phyloP scores from a whole-genome alignment of 208 protist genomes.

The Trypanosoma avium region DNA sequence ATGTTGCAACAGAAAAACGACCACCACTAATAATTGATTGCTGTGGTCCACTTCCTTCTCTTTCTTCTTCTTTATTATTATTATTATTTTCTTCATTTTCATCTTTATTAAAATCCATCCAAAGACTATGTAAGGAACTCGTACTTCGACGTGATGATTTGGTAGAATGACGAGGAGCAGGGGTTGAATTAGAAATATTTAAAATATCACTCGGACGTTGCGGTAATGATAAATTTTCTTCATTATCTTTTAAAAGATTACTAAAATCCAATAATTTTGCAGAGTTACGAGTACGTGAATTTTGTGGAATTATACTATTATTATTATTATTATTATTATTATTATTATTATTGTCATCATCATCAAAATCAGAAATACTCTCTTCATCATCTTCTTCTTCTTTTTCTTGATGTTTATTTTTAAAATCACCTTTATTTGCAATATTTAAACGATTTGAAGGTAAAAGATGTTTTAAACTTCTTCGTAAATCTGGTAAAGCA shows the following conservation, averaged over 20 bases:
- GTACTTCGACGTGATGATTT: neutral
- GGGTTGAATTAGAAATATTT: neutral
- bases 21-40: neutral
- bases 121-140: neutral
- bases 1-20: constrained; percentile 13
- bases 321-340: neutral
- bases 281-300: too few relatives aligned
- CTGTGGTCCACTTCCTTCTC: too few relatives aligned
- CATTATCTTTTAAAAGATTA: neutral
- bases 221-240: neutral
- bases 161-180: neutral
- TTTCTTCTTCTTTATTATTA: too few relatives aligned
- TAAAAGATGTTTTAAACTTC: constrained; percentile 45
- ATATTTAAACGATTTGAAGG: constrained; percentile 19
- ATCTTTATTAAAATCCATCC: neutral
- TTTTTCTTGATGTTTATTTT: neutral
- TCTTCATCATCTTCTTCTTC: constrained; percentile 2
- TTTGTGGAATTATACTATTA: neutral
- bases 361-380: constrained; percentile 41
- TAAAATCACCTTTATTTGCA: neutral
- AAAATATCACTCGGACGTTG: too few relatives aligned
- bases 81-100: too few relatives aligned
- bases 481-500: constrained; percentile 22
- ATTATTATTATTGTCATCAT: constrained; percentile 21
- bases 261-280: too few relatives aligned